A percentile compares a stretch with the other conserved stretches of the same genome.
Conservation (phyloP, 2,329 filamentous ascomycete species). For the Phyllosticta citribraziliensis region DNA sequence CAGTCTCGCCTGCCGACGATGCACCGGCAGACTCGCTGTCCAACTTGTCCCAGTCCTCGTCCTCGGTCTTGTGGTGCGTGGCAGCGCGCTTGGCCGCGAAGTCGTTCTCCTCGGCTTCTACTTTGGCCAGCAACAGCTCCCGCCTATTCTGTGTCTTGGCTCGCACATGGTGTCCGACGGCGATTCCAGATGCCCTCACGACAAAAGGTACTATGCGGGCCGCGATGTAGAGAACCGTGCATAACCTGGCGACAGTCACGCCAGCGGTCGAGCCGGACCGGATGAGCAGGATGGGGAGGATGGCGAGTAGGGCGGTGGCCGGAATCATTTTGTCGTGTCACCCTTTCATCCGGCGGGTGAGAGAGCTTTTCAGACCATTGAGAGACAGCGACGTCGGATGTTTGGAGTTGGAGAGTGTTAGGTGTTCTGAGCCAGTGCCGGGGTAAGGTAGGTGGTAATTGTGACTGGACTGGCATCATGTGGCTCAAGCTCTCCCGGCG, state of each 20-base stretch:
- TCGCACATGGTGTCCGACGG: slow-evolving; percentile 23
- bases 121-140: slow-evolving; percentile 24
- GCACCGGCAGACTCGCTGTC: slow-evolving; percentile 42
- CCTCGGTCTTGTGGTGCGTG: slow-evolving; percentile 26
- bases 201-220: slow-evolving; percentile 19
- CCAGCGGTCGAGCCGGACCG: slow-evolving; percentile 3
- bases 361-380: slow-evolving; percentile 1
- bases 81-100: slow-evolving; percentile 15
- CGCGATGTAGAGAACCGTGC: slow-evolving; percentile 13
- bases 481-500: slow-evolving; percentile 9
- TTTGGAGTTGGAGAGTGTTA: neutral
- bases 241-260: slow-evolving; percentile 4
- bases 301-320: slow-evolving; percentile 9
- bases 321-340: slow-evolving; percentile 13
- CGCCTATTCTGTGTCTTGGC: slow-evolving; percentile 23
- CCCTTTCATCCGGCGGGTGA: slow-evolving; percentile 3
- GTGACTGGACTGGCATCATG: slow-evolving; percentile 2
- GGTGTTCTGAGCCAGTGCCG: slow-evolving; percentile 6
- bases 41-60: slow-evolving; percentile 63
- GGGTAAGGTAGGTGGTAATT: neutral
- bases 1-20: slow-evolving; percentile 33
- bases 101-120: slow-evolving; percentile 21
- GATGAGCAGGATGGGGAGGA: slow-evolving; percentile 21
- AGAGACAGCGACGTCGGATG: neutral
- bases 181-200: slow-evolving; percentile 19